These are phyloP conservation scores for Phyllosticta citriasiana DNA, from an alignment of 2,329 filamentous ascomycete species.

Conservation along the genomic window DNA sequence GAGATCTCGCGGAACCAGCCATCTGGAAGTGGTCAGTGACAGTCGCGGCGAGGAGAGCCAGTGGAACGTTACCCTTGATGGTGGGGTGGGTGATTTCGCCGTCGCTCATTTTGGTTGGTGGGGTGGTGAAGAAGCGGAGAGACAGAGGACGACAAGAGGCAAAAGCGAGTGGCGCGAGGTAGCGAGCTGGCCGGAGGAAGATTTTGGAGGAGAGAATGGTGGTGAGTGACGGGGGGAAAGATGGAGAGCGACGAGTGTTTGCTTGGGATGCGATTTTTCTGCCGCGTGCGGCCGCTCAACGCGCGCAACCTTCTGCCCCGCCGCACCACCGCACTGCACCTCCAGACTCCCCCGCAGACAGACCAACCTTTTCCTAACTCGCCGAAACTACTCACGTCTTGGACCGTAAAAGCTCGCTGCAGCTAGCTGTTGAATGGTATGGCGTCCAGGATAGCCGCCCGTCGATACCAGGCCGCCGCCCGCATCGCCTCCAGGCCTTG, in stretches of 20 bases:
- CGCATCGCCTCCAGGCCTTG: not conserved
- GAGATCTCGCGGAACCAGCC: constrained; percentile 99
- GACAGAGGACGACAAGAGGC: not conserved
- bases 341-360: not conserved
- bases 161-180: not conserved
- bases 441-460: too few relatives aligned
- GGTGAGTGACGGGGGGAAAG: not conserved
- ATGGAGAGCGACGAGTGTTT: not conserved
- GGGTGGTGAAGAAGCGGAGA: not conserved
- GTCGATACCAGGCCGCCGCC: too few relatives aligned
- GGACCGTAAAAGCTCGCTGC: too few relatives aligned
- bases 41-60: not conserved
- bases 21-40: constrained; percentile 50
- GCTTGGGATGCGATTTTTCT: not conserved
- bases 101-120: constrained; percentile 45
- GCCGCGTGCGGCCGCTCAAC: not conserved
- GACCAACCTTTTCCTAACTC: not conserved
- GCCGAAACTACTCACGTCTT: not conserved
- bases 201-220: constrained; percentile 3
- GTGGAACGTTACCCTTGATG: constrained; percentile 53
- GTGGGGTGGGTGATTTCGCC: constrained; percentile 61
- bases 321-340: not conserved
- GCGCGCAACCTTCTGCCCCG: too few relatives aligned
- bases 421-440: not conserved
- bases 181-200: not conserved